phyloP scores from a whole-genome alignment of 805 yeast genomes.

The Candida dajiaensis region DNA sequence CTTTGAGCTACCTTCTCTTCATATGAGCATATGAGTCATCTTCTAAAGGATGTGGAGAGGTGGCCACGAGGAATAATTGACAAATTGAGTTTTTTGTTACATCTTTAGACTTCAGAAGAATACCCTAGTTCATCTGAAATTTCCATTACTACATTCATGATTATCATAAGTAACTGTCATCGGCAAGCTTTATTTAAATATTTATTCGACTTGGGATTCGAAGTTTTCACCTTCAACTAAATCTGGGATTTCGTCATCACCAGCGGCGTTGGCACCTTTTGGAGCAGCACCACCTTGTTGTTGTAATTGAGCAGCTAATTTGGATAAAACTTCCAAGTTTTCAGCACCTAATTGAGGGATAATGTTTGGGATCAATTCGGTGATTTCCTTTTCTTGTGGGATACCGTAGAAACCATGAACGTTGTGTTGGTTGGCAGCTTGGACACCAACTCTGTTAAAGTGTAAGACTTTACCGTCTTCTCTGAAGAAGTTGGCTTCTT shows the following conservation, averaged over 20 bases:
- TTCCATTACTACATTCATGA: background rate
- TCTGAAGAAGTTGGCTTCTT: conserved; percentile 96
- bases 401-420: conserved; percentile 93
- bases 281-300: conserved; percentile 43
- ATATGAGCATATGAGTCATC: no score
- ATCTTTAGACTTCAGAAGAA: no score
- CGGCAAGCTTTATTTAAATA: background rate
- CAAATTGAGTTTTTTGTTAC: no score
- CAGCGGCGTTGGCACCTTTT: conserved; percentile 42
- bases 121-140: background rate
- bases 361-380: conserved; percentile 90
- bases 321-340: conserved; percentile 81
- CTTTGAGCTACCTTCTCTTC: no score
- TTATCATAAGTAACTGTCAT: background rate
- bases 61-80: no score
- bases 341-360: conserved; percentile 96
- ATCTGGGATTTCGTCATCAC: conserved; percentile 53
- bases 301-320: conserved; percentile 86
- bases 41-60: no score
- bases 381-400: conserved; percentile 86
- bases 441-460: conserved; percentile 94
- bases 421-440: conserved; percentile 85
- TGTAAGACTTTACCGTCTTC: conserved; percentile 95
- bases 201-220: conserved; percentile 40
- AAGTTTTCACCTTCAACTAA: conserved; percentile 80